A percentile compares a stretch with the other conserved stretches of the same genome.
Conservation (phyloP, 78 protist genomes). For the Capsaspora owczarzaki region DNA sequence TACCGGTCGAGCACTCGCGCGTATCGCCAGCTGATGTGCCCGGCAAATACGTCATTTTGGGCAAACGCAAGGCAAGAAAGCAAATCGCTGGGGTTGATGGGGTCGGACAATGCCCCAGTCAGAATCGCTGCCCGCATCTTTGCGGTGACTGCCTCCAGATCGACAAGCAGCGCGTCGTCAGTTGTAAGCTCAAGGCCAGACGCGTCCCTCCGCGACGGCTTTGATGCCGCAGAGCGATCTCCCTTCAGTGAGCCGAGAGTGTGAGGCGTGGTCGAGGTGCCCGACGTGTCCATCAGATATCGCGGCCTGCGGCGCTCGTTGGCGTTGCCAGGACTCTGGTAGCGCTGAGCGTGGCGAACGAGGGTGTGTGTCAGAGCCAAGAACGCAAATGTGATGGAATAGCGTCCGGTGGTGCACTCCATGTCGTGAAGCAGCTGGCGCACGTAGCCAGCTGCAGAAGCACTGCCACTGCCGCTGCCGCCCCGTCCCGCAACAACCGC, state of each 20-base stretch:
- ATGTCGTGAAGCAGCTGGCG: background rate
- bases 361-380: background rate
- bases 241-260: background rate
- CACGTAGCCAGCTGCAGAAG: background rate
- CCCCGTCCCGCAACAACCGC: background rate
- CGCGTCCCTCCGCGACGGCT: background rate
- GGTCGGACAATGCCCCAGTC: background rate
- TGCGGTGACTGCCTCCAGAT: no score
- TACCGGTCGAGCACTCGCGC: background rate
- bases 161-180: no score
- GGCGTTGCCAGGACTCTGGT: no score
- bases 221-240: background rate
- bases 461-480: background rate
- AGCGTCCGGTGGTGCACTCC: background rate
- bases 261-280: background rate
- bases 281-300: background rate
- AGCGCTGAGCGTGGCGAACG: background rate
- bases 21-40: background rate
- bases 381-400: background rate
- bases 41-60: background rate
- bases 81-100: background rate
- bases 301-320: background rate
- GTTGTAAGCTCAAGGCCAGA: background rate
- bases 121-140: background rate
- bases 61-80: background rate